Percentiles rank a stretch among this genome's conserved stretches.
Conservation (phyloP, 1,139 yeast species). For the Sugiyamaella xylanicola region DNA sequence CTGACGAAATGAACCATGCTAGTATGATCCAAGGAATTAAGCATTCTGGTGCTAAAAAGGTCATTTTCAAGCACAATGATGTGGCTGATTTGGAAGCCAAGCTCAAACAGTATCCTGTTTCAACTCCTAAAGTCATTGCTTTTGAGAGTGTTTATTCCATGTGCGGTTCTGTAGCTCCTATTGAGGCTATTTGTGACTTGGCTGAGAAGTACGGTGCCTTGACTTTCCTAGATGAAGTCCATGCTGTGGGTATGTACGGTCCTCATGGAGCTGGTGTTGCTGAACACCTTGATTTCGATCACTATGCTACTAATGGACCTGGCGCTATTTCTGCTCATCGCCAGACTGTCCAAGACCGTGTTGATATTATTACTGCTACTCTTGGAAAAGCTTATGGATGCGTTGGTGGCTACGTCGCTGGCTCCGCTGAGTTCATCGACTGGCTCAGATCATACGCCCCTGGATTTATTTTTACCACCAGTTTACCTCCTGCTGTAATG, state of each 20-base stretch:
- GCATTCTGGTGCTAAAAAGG: constrained; percentile 86
- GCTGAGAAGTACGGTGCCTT: constrained; percentile 98
- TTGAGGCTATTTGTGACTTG: constrained; percentile 86
- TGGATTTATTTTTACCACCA: constrained; percentile 94
- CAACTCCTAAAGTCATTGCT: constrained; percentile 90
- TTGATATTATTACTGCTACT: constrained; percentile 96
- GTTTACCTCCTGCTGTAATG: constrained; percentile 97
- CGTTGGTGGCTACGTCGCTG: constrained; percentile 98
- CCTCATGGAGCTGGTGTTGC: constrained; percentile 99
- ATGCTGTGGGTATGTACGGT: constrained; percentile 98
- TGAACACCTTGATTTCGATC: constrained; percentile 87
- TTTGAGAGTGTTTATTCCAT: constrained; percentile 96
- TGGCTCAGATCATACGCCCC: constrained; percentile 97
- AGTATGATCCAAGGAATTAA: constrained; percentile 96
- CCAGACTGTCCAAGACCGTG: constrained; percentile 79
- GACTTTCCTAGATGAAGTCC: constrained; percentile 97
- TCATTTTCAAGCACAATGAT: constrained; percentile 89
- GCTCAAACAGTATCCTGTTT: constrained; percentile 76
- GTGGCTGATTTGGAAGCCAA: constrained; percentile 74
- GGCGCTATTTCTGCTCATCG: constrained; percentile 33
- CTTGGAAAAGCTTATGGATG: constrained; percentile 96
- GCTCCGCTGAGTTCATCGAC: constrained; percentile 78
- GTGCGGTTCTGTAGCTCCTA: constrained; percentile 98
- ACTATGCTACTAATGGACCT: constrained; percentile 49
- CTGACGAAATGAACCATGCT: constrained; percentile 94